A percentile compares a stretch with the other conserved stretches of the same genome.
Evolutionary conservation across 2,329 filamentous ascomycete genomes (phyloP).

Genomic region (Ophiostoma ulmi): DNA sequence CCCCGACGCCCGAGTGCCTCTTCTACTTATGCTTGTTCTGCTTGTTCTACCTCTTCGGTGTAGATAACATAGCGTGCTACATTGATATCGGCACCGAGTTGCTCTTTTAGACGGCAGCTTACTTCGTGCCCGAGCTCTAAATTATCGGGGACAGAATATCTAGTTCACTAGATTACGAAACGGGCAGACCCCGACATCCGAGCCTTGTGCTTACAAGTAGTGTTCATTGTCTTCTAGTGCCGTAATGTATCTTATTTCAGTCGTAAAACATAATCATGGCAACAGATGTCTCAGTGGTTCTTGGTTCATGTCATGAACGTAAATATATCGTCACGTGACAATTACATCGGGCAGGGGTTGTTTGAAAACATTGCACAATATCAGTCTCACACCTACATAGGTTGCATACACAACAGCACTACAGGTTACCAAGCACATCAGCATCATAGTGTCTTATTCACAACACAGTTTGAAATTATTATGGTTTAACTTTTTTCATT

Average conservation of each 20-base stretch:
- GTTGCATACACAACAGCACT: background rate
- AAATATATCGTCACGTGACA: too few relatives aligned
- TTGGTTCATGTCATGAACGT: too few relatives aligned
- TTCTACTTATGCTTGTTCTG: too few relatives aligned
- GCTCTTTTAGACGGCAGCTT: background rate
- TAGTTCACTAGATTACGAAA: too few relatives aligned
- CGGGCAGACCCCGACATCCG: background rate
- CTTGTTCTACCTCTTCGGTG: background rate
- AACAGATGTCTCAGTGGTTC: too few relatives aligned
- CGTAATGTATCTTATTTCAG: too few relatives aligned
- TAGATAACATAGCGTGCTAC: background rate
- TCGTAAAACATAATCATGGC: too few relatives aligned
- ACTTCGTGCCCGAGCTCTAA: background rate
- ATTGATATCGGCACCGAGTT: constrained; percentile 4
- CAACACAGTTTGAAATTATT: background rate
- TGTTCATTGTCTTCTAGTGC: background rate
- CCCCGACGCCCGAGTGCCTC: background rate
- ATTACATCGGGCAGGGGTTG: too few relatives aligned
- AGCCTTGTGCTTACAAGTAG: background rate
- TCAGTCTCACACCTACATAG: too few relatives aligned
- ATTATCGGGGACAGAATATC: background rate
- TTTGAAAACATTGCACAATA: too few relatives aligned
- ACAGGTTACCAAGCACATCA: background rate
- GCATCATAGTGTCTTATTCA: background rate
- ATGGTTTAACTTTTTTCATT: constrained; percentile 15